Base-by-base conservation (phyloP, 2,329 filamentous ascomycete species). In the Calonectria hawksworthii region DNA sequence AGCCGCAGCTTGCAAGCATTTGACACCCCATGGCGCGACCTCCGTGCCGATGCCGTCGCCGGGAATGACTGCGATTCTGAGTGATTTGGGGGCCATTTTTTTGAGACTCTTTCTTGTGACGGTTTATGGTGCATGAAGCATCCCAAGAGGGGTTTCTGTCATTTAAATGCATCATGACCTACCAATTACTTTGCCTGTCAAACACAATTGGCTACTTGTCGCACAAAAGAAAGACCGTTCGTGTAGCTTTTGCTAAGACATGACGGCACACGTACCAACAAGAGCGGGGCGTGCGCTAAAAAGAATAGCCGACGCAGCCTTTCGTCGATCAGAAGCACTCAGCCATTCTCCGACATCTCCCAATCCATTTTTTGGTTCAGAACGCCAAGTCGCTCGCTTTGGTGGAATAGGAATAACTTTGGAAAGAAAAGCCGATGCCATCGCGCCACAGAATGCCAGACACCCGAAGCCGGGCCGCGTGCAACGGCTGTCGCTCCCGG, bases 31-130 rank as follows among this genome's bases (percentile, higher is more conserved):
- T 38, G 88, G 86, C 83, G 93, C 90, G 14, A 94, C 93, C 83
- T 94, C 93, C 1, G 89, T 89, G 2, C 93, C 93, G 74, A 94
- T 94, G 69, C 93, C 93, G 80, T 94, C 93, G 10, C 91, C 93
- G 0, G 92, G 92, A 70, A 94, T 93, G 36, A 88, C 89, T n/a
- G 92, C 92, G 75, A 94, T 92, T 11, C 73, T 81, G 66, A 83
- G 70, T 9, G 75, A 38, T 54, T 80, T 81, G 14, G 56, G 56
- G 2, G 76, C 88, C 76, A 93, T 84, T 4, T 69, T n/a, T n/a
- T 69, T 3, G 21, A 10, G 4, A 4, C 47, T 18, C 36, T 26
- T 18, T 36, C n/a, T 5, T 23, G 28, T 21, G 7, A 26, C 54
- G 21, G 23, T 36, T 41, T 11, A 56, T 10, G 26, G 14, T 63